Conservation (phyloP, 2,329 filamentous ascomycete genomes). For the Colletotrichum lini region DNA sequence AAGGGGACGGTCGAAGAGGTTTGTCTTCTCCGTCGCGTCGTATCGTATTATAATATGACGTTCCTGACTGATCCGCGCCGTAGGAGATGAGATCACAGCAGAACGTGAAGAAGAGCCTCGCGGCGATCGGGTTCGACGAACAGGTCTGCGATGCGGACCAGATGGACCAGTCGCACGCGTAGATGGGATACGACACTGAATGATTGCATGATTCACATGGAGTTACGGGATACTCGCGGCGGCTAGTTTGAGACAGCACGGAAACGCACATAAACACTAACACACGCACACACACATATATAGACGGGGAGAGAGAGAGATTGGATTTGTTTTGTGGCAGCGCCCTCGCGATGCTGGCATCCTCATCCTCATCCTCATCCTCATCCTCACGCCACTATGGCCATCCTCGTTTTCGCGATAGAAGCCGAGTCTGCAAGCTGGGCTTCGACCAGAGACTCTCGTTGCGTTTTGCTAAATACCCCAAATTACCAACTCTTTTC, state of each 20-base stretch:
- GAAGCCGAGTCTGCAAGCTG: background rate
- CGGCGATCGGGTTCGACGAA: conserved; percentile 29
- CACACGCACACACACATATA: too few species aligned
- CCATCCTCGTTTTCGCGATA: background rate
- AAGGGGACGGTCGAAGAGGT: conserved; percentile 61
- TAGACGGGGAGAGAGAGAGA: background rate
- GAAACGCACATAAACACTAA: too few species aligned
- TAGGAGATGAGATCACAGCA: conserved; percentile 41
- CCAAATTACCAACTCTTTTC: background rate
- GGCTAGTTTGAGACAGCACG: background rate
- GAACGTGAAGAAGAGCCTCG: conserved; percentile 28
- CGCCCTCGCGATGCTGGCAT: background rate
- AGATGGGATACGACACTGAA: background rate
- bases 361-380: too few species aligned
- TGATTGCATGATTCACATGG: background rate
- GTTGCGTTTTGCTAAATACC: background rate
- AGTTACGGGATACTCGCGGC: background rate
- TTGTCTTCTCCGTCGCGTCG: conserved; percentile 35
- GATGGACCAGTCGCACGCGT: conserved; percentile 13
- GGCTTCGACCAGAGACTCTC: too few species aligned
- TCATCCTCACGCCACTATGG: background rate
- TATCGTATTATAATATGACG: too few species aligned
- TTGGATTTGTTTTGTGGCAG: background rate
- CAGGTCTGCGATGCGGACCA: background rate
- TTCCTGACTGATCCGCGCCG: background rate